These are phyloP conservation scores for Penicillium steckii DNA, from an alignment of 495 filamentous ascomycete species.

Conservation along the genomic window DNA sequence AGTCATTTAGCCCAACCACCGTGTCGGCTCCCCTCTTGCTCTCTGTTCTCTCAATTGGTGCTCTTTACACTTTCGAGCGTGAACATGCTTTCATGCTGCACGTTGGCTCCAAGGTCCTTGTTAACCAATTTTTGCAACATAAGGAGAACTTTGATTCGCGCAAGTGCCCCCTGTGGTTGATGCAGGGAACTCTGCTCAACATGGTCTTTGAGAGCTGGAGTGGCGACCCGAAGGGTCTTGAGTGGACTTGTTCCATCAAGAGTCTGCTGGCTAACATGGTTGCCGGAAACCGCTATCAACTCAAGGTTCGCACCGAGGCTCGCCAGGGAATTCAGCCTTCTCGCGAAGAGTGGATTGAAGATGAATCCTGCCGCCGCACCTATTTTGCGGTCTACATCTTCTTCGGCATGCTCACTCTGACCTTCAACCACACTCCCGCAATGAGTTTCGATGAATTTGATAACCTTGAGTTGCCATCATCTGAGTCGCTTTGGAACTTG, in stretches of 20 bases:
- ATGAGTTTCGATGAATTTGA: constrained; percentile 99
- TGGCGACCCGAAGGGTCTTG: constrained; percentile 92
- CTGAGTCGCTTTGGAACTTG: constrained; percentile 92
- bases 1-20: constrained; percentile 79
- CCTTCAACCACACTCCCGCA: constrained; percentile 95
- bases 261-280: constrained; percentile 98
- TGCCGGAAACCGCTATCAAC: constrained; percentile 91
- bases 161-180: constrained; percentile 96
- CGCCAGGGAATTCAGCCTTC: constrained; percentile 74
- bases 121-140: constrained; percentile 95
- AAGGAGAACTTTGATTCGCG: constrained; percentile 99
- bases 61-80: constrained; percentile 94
- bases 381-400: constrained; percentile 99
- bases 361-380: constrained; percentile 93
- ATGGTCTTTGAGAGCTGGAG: constrained; percentile 99
- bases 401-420: constrained; percentile 92
- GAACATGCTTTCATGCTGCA: constrained; percentile 96
- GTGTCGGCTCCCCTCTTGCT: constrained; percentile 80
- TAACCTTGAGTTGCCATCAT: constrained; percentile 85
- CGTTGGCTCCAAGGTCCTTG: constrained; percentile 93
- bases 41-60: constrained; percentile 92
- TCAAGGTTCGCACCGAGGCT: constrained; percentile 86
- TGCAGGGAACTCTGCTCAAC: constrained; percentile 93
- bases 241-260: constrained; percentile 99
- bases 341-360: constrained; percentile 92